These are phyloP conservation scores for Kluyveromyces nonfermentans DNA, from an alignment of 805 yeast genomes.

Conservation along the genomic window DNA sequence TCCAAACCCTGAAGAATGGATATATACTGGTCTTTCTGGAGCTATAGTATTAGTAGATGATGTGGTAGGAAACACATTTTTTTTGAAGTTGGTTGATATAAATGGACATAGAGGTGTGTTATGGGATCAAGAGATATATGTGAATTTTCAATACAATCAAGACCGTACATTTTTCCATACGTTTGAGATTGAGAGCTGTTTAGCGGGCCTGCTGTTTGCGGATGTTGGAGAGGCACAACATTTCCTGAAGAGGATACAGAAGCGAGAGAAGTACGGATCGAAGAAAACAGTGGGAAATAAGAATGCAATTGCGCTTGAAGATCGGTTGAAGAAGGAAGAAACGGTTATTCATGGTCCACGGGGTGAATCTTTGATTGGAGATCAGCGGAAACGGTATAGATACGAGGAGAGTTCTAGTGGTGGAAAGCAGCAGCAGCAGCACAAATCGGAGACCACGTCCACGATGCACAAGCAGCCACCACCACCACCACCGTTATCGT, in stretches of 20 bases:
- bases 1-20: conserved; percentile 77
- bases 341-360: conserved; percentile 63
- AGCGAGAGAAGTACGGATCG: conserved; percentile 74
- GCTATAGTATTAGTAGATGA: conserved; percentile 86
- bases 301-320: conserved; percentile 75
- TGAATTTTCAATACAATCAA: conserved; percentile 81
- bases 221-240: conserved; percentile 83
- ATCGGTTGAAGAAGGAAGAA: conserved; percentile 44
- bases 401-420: conserved; percentile 11
- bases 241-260: conserved; percentile 66
- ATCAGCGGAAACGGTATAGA: conserved; percentile 26
- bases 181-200: conserved; percentile 87
- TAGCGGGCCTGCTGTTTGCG: conserved; percentile 79
- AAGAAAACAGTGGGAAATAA: conserved; percentile 79
- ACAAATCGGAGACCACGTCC: neutral
- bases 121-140: conserved; percentile 95
- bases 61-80: conserved; percentile 87
- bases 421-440: neutral
- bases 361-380: conserved; percentile 24
- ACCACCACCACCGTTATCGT: conserved; percentile 15
- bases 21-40: conserved; percentile 80
- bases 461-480: conserved; percentile 8
- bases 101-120: conserved; percentile 74
- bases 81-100: conserved; percentile 81
- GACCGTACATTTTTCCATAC: conserved; percentile 93